Evolutionary conservation across 2,329 filamentous ascomycete species (phyloP).

Genomic region (Aspergillus chevalieri): DNA sequence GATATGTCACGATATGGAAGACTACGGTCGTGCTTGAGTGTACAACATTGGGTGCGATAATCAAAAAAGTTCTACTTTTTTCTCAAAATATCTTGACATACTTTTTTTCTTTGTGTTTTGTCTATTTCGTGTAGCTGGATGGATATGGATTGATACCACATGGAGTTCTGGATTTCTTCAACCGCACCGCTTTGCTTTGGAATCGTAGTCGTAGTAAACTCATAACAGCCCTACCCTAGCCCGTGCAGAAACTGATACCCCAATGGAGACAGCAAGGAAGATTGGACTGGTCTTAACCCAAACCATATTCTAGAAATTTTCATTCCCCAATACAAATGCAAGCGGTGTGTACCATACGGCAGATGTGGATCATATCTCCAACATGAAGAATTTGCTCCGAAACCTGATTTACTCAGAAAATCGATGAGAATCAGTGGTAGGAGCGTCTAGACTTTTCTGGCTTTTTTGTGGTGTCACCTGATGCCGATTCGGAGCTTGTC

Average conservation of each 20-base stretch:
- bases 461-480: background rate
- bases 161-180: background rate
- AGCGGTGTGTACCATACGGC: too few relatives aligned
- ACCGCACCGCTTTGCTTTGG: background rate
- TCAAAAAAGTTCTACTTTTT: slow-evolving; percentile 20
- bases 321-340: too few relatives aligned
- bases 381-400: background rate
- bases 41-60: slow-evolving; percentile 18
- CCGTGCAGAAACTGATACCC: background rate
- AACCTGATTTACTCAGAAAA: background rate
- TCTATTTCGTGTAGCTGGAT: slow-evolving; percentile 20
- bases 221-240: background rate
- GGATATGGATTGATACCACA: background rate
- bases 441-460: background rate
- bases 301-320: too few relatives aligned
- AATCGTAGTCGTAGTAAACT: background rate
- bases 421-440: background rate
- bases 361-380: background rate
- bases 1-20: slow-evolving; percentile 8
- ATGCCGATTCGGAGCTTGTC: background rate
- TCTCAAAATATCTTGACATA: slow-evolving; percentile 15
- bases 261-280: too few relatives aligned
- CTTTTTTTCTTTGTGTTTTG: too few relatives aligned
- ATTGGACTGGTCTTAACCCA: too few relatives aligned
- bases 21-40: slow-evolving; percentile 14